phyloP scores from a whole-genome alignment of 257 asterid genomes.

The Plantago ovata region DNA sequence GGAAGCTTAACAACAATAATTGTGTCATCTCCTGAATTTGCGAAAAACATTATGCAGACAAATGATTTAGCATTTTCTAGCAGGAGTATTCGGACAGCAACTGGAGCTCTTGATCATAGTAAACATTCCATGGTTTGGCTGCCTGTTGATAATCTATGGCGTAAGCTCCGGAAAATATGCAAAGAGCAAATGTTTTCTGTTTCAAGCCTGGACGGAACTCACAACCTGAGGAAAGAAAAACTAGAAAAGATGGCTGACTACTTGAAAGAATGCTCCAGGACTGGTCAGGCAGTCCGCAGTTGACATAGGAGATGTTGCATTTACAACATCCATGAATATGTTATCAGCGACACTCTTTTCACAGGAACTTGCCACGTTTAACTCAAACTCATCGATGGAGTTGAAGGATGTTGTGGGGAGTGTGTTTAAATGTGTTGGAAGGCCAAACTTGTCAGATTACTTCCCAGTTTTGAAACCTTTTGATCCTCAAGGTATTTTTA shows the following conservation, averaged over 20 bases:
- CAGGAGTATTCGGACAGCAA: background rate
- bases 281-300: too few species aligned
- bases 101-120: too few species aligned
- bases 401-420: background rate
- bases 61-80: background rate
- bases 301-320: too few species aligned
- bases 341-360: background rate
- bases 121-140: too few species aligned
- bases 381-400: background rate
- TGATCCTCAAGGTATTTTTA: background rate
- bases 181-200: too few species aligned
- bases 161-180: too few species aligned
- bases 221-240: too few species aligned
- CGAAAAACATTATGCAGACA: background rate
- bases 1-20: background rate
- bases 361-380: background rate
- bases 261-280: too few species aligned
- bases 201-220: too few species aligned
- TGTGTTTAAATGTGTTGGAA: background rate
- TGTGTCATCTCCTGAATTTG: background rate
- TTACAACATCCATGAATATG: too few species aligned
- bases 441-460: background rate
- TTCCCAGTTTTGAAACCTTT: background rate
- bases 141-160: too few species aligned
- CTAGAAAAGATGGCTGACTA: too few species aligned